Percentiles rank a stretch among this genome's conserved stretches.
Conservation (phyloP, 805 yeast species). For the Henningerozyma blattae region DNA sequence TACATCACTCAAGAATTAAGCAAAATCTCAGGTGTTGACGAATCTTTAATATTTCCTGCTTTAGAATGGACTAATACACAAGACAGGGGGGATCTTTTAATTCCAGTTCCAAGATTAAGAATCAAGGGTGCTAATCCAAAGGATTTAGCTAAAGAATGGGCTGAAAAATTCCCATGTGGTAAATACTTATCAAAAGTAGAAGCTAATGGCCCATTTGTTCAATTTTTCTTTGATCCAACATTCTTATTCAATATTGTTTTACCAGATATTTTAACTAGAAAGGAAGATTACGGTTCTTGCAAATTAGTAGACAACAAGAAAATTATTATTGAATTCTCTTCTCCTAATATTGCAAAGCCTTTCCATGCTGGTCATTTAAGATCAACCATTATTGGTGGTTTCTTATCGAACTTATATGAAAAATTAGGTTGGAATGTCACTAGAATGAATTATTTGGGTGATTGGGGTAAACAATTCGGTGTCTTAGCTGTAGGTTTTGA, state of each 20-base stretch:
- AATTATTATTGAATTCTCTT: conserved; percentile 78
- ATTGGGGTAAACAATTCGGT: conserved; percentile 99
- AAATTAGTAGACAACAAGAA: conserved; percentile 65
- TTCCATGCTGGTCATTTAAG: conserved; percentile 99
- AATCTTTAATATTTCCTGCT: conserved; percentile 62
- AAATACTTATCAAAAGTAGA: conserved; percentile 56
- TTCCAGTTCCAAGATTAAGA: conserved; percentile 87
- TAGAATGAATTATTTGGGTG: conserved; percentile 92
- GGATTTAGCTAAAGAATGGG: conserved; percentile 65
- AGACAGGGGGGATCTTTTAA: conserved; percentile 85
- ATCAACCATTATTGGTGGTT: conserved; percentile 96
- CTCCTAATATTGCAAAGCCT: conserved; percentile 98
- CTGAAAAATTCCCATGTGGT: conserved; percentile 62
- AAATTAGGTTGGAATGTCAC: conserved; percentile 85
- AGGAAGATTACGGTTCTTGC: conserved; percentile 53
- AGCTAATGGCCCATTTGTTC: conserved; percentile 84
- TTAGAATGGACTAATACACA: conserved; percentile 77
- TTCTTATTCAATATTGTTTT: conserved; percentile 58
- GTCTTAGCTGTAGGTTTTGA: conserved; percentile 85
- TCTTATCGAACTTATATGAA: conserved; percentile 80
- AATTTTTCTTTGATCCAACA: conserved; percentile 67
- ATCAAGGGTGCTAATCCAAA: conserved; percentile 74
- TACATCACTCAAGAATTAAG: conserved; percentile 74
- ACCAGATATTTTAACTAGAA: conserved; percentile 53
- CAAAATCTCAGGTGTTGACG: conserved; percentile 60